Evolutionary conservation across 2,329 filamentous ascomycete genomes (phyloP).

Genomic region (Aspergillus brunneoviolaceus): DNA sequence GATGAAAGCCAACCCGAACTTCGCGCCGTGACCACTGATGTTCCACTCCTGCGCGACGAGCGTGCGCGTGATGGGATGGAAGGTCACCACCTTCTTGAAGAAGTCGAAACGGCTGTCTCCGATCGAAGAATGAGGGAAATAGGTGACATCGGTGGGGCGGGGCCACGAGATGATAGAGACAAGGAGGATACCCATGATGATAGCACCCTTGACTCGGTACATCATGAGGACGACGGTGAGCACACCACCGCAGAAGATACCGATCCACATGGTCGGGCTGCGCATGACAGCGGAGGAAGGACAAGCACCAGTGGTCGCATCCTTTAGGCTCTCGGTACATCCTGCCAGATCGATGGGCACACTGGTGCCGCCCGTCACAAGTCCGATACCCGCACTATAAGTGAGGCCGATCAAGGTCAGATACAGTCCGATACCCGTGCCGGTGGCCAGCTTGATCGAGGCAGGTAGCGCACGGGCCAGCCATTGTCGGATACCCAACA

Average conservation of each 20-base stretch:
- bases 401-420: slow-evolving; percentile 65
- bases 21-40: slow-evolving; percentile 64
- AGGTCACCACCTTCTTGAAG: slow-evolving; percentile 83
- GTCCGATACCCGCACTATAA: slow-evolving; percentile 78
- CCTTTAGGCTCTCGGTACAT: slow-evolving; percentile 57
- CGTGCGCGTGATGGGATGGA: slow-evolving; percentile 71
- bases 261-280: slow-evolving; percentile 80
- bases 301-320: slow-evolving; percentile 55
- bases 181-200: slow-evolving; percentile 78
- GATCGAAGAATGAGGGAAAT: slow-evolving; percentile 70
- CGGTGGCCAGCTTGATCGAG: slow-evolving; percentile 83
- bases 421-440: slow-evolving; percentile 82
- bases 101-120: slow-evolving; percentile 76
- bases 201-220: slow-evolving; percentile 82
- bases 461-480: slow-evolving; percentile 78
- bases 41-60: slow-evolving; percentile 74
- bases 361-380: slow-evolving; percentile 65
- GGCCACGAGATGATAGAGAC: slow-evolving; percentile 91
- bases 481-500: slow-evolving; percentile 84
- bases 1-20: slow-evolving; percentile 80
- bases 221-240: slow-evolving; percentile 78
- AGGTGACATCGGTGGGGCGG: slow-evolving; percentile 70
- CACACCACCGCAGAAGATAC: slow-evolving; percentile 81
- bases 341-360: slow-evolving; percentile 76
- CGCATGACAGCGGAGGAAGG: slow-evolving; percentile 71